Percentiles rank a stretch among this genome's conserved stretches.
Conservation (phyloP, 2,329 filamentous ascomycete species). For the Laburnicola sp. region DNA sequence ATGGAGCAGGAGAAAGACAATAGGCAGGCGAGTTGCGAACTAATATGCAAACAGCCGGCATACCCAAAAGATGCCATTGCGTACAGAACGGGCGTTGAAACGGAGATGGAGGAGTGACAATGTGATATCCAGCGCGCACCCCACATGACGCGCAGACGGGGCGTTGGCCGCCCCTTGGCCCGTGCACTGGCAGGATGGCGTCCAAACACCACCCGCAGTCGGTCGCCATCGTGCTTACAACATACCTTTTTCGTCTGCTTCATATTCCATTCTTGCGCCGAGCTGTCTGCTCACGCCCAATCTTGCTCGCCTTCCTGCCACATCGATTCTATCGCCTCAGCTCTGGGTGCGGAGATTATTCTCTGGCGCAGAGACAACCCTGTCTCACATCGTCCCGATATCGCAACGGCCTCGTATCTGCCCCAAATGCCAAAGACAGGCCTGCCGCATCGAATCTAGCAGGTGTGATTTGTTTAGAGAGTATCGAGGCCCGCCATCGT, state of each 20-base stretch:
- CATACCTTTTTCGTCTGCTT: background rate
- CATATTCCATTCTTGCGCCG: background rate
- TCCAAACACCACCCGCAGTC: background rate
- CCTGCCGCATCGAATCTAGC: background rate
- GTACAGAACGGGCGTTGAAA: no score
- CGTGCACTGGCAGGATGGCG: constrained; percentile 1
- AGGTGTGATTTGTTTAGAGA: constrained; percentile 5
- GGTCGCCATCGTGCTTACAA: background rate
- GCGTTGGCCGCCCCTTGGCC: background rate
- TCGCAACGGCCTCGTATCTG: constrained; percentile 1
- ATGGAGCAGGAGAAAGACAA: no score
- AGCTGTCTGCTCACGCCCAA: constrained; percentile 1
- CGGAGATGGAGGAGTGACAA: background rate
- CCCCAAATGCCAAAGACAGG: background rate
- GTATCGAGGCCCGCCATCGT: constrained; percentile 3
- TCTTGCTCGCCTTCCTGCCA: no score
- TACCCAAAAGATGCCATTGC: no score
- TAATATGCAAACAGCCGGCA: no score
- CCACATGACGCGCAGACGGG: background rate
- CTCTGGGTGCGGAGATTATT: constrained; percentile 7
- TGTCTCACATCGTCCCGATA: constrained; percentile 7
- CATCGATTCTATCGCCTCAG: background rate
- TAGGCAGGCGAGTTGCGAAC: no score
- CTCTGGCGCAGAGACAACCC: background rate
- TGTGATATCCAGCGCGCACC: background rate